Evolutionary conservation across 495 filamentous ascomycete species (phyloP).

Genomic region (Bryoglossum gracile): DNA sequence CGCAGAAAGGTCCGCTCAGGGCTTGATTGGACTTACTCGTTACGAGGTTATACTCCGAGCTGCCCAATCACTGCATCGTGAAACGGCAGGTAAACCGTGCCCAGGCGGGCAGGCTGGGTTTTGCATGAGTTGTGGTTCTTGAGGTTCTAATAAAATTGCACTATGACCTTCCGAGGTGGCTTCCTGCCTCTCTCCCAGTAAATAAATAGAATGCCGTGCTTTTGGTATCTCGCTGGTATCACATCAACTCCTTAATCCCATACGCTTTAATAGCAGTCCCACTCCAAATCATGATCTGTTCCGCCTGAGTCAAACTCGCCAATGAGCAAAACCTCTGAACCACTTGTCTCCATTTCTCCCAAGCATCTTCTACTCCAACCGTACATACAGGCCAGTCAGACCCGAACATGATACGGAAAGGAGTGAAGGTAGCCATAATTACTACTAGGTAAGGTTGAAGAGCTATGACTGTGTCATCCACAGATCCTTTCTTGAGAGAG

Average conservation of each 20-base stretch:
- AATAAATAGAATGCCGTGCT: too few species aligned
- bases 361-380: constrained; percentile 31
- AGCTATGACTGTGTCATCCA: constrained; percentile 41
- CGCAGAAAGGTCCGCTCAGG: too few species aligned
- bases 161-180: background rate
- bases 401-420: constrained; percentile 74
- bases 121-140: too few species aligned
- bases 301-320: constrained; percentile 45
- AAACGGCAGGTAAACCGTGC: too few species aligned
- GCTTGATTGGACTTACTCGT: too few species aligned
- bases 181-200: too few species aligned
- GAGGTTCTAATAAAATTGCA: background rate
- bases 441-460: constrained; percentile 59
- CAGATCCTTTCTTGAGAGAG: constrained; percentile 26
- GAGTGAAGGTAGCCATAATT: constrained; percentile 59
- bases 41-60: too few species aligned
- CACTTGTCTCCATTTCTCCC: constrained; percentile 50
- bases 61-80: too few species aligned
- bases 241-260: constrained; percentile 37
- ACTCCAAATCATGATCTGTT: constrained; percentile 60
- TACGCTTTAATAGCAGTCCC: constrained; percentile 62
- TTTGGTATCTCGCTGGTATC: constrained; percentile 11
- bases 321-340: constrained; percentile 53
- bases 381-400: constrained; percentile 83
- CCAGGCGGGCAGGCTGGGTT: too few species aligned